phyloP scores from a whole-genome alignment of 371 early-diverging fungal species.

The Amoeboaphelidium protococcarum region DNA sequence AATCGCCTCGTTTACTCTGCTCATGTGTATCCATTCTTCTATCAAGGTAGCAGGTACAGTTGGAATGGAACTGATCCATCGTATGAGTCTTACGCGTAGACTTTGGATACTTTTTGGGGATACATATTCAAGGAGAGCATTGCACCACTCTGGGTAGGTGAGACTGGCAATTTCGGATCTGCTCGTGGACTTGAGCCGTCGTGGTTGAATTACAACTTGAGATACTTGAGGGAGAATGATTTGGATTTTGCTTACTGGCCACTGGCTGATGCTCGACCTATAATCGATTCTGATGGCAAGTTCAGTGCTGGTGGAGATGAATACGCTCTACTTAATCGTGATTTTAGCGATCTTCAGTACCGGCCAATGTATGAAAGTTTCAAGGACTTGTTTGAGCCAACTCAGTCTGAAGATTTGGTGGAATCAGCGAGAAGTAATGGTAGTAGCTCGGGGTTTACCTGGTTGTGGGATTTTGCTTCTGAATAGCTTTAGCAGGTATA shows the following conservation, averaged over 20 bases:
- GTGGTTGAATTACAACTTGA: not conserved
- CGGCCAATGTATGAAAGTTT: not conserved
- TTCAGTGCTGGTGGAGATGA: not conserved
- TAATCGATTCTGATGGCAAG: not conserved
- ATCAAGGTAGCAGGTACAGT: not conserved
- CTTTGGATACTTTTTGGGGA: not conserved
- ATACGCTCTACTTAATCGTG: not conserved
- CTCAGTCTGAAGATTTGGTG: too few relatives aligned
- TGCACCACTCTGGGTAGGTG: not conserved
- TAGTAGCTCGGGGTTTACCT: too few relatives aligned
- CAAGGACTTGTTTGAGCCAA: not conserved
- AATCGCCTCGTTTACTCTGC: not conserved
- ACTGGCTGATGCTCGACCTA: not conserved
- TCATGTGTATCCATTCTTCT: not conserved
- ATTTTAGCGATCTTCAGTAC: not conserved
- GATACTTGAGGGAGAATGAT: not conserved
- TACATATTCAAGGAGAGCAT: not conserved
- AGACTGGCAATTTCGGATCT: not conserved
- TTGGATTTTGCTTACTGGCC: not conserved
- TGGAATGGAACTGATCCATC: not conserved
- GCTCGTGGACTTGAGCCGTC: not conserved
- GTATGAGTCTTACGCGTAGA: not conserved
- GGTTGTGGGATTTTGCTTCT: too few relatives aligned
- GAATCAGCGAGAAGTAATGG: too few relatives aligned
- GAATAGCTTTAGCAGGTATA: too few relatives aligned